Evolutionary conservation across 345 rosid genomes (phyloP), one percentile per base, ranked within the genome.

Genomic region (Conringia planisiliqua): DNA sequence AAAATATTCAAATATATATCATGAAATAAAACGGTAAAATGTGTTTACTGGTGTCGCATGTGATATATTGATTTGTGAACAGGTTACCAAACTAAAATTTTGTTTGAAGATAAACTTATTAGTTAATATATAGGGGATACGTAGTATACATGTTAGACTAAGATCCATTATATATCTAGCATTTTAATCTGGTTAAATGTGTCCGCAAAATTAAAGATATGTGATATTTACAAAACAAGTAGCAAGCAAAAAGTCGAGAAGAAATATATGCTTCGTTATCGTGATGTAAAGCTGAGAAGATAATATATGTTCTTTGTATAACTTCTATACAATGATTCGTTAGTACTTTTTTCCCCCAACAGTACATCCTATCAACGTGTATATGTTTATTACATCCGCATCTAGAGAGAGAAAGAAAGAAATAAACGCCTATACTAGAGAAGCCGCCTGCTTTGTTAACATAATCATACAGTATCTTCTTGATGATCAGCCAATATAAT

Each of bases 251-350:
- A 22, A 22, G 24, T 22, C 24, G 2, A 22, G 24, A 12, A 40
- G 54, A 55, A 46, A 20, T 33, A 24, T 60, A 60, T 71, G 68
- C 48, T 60, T 47, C 48, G 29, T 71, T 59, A 71, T 71, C 72
- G 26, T n/a, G 27, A 66, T 66, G 27, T 52, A 67, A 44, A 44
- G 74, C 39, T 46, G 22, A 59, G 16, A 59, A 36, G 32, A 32
- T 22, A 22, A 22, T 22, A 2, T 22, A 22, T 26, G 61, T 39
- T 10, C 42, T 39, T 1, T 11, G 14, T 39, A 39, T 10, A 10
- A 38, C 14, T 39, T 10, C 3, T 39, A 10, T 39, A 2, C 43
- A 11, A 39, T 3, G 14, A 39, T 39, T 11, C 43, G 1, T 39
- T 39, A 39, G 43, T 39, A 39, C 11, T 17, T 47, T 47, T 47